These are phyloP conservation scores for Protomyces macrosporus DNA, from an alignment of 1,139 yeast species.

Conservation along the genomic window DNA sequence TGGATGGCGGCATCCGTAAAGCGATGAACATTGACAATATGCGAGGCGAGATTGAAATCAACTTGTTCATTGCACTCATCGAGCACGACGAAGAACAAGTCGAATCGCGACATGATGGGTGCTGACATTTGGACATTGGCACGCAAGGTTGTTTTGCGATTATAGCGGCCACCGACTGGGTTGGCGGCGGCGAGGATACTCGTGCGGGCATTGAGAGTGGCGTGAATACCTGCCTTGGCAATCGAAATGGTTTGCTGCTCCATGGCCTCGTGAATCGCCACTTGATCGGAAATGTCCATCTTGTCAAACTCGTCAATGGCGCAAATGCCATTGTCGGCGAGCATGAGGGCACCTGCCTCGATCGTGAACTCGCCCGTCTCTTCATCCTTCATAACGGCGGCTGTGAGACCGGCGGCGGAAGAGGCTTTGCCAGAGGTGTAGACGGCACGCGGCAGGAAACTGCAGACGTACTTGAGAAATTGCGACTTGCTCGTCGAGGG, in stretches of 20 bases:
- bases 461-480: slow-evolving; percentile 85
- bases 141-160: slow-evolving; percentile 74
- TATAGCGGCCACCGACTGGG: slow-evolving; percentile 93
- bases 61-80: slow-evolving; percentile 92
- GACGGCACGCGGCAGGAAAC: slow-evolving; percentile 88
- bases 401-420: slow-evolving; percentile 97
- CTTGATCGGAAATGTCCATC: slow-evolving; percentile 94
- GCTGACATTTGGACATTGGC: slow-evolving; percentile 96
- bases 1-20: slow-evolving; percentile 81
- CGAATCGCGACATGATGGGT: slow-evolving; percentile 98
- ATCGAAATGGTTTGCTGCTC: slow-evolving; percentile 98
- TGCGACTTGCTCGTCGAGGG: slow-evolving; percentile 98
- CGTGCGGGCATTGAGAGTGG: slow-evolving; percentile 92
- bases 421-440: slow-evolving; percentile 99
- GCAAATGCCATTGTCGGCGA: slow-evolving; percentile 97
- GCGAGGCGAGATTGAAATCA: slow-evolving; percentile 85
- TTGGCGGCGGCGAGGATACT: slow-evolving; percentile 96
- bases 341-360: slow-evolving; percentile 98
- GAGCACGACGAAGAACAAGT: slow-evolving; percentile 83
- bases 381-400: slow-evolving; percentile 95
- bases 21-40: slow-evolving; percentile 91
- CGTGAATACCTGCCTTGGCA: slow-evolving; percentile 98
- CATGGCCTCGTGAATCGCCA: slow-evolving; percentile 99
- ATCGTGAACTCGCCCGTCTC: slow-evolving; percentile 96
- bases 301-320: slow-evolving; percentile 98